phyloP scores from a whole-genome alignment of 768 basidiomycete genomes.

The Lactifluus subvellereus region DNA sequence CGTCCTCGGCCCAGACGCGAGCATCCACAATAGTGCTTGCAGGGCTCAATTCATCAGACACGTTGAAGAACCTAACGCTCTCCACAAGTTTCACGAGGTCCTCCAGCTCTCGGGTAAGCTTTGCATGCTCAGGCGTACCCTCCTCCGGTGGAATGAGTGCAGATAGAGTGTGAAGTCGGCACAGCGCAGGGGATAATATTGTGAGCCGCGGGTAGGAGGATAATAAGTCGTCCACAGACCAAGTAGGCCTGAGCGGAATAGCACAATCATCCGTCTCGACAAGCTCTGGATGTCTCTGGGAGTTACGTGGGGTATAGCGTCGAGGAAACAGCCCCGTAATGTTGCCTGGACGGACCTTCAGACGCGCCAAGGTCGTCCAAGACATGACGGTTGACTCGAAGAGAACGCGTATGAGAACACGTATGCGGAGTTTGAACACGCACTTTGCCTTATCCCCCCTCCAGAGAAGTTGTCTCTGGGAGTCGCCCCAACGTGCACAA shows the following conservation, averaged over 20 bases:
- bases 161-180: constrained; percentile 63
- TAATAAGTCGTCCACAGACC: constrained; percentile 74
- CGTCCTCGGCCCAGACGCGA: constrained; percentile 39
- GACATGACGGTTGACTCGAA: neutral
- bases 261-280: constrained; percentile 48
- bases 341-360: neutral
- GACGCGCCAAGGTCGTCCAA: neutral
- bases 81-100: constrained; percentile 74
- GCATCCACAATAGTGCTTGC: constrained; percentile 33
- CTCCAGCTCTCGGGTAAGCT: constrained; percentile 55
- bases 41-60: constrained; percentile 22
- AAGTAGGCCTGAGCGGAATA: constrained; percentile 62
- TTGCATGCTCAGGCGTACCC: constrained; percentile 46
- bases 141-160: constrained; percentile 63
- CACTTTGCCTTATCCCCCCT: neutral
- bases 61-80: constrained; percentile 63
- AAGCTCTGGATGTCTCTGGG: neutral
- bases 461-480: neutral
- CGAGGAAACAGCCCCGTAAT: neutral
- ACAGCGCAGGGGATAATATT: constrained; percentile 51
- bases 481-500: neutral
- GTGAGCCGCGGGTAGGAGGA: constrained; percentile 71
- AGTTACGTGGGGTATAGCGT: neutral
- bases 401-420: neutral
- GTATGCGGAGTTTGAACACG: constrained; percentile 18